These are phyloP conservation scores for Benincasa hispida DNA, from an alignment of 306 rosid species.

Conservation along the genomic window DNA sequence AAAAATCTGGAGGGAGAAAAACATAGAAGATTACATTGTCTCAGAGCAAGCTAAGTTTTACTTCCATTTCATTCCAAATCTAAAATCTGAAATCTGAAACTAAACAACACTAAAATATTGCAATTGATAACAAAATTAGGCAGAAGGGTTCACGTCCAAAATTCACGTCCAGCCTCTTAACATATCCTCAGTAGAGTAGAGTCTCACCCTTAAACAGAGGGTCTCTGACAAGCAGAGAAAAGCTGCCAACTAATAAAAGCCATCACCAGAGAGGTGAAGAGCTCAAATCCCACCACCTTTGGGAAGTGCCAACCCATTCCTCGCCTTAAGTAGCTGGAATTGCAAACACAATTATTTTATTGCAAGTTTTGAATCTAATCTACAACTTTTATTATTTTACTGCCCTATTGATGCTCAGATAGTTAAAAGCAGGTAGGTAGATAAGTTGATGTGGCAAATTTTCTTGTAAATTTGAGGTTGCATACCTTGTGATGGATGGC, in stretches of 20 bases:
- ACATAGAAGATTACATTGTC: no score
- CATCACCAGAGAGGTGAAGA: constrained; percentile 76
- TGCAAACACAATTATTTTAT: not conserved
- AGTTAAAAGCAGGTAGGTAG: not conserved
- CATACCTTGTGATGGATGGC: constrained; percentile 96
- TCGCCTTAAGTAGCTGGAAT: constrained; percentile 76
- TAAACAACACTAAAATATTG: not conserved
- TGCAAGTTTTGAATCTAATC: not conserved
- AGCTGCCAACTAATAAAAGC: constrained; percentile 92
- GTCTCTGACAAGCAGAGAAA: constrained; percentile 84
- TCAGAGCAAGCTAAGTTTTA: no score
- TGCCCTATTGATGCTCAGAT: not conserved
- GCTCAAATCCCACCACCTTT: constrained; percentile 85
- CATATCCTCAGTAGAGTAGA: not conserved
- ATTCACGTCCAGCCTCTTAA: not conserved
- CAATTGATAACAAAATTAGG: not conserved
- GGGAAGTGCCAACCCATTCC: constrained; percentile 91
- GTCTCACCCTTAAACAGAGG: constrained; percentile 33
- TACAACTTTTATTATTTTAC: not conserved
- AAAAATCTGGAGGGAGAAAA: no score
- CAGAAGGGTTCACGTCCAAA: not conserved
- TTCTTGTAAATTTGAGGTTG: constrained; percentile 1
- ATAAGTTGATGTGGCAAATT: not conserved
- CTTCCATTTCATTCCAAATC: no score
- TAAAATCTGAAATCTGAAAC: not conserved